Base-by-base conservation (phyloP, 257 asterid species). In the Solanum boliviense region DNA sequence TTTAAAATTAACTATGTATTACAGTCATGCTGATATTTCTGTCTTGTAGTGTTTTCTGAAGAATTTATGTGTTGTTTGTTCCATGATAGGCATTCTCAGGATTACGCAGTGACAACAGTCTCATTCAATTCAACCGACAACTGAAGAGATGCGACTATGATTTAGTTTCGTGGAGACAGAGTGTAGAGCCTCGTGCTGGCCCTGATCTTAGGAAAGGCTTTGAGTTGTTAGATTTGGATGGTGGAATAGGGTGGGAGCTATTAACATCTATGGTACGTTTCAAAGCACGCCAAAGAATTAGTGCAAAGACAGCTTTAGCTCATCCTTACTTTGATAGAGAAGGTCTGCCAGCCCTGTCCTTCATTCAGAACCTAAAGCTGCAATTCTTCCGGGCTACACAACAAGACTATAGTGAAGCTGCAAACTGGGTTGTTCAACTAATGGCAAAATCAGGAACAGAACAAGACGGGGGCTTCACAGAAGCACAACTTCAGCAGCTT, bases 181-280 rank as follows among this genome's bases (percentile, higher is more conserved):
- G 92, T 0, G 95, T 94, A 18, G 98, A 93, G 92, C 93, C 98
- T 10, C 98, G 98, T 23, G 99, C 97, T 23, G 90, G 94, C 88
- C 91, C 95, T 31, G 99, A 97, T 2, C 92, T 97, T 38, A 88
- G 98, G 11, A 94, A 93, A 36, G 98, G 99, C 52, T 97, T 97
- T 60, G 99, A 97, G 88, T 35, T 95, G 89, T 87, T 97, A 72
- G 99, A 97, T 88, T 88, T 97, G 90, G 98, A 96, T 88, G 96
- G 92, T 70, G 99, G 99, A 15, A 91, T 91, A 27, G 99, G 99
- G 16, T 97, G 99, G 99, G 98, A 96, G 87, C 98, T 96, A 82
- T 73, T 97, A 68, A 92, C 94, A 71, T 96, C 99, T 84, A 95
- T 96, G 98, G 96, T 96, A 62, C 98, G 99, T 5, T 96, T 93